phyloP scores from a whole-genome alignment of 441 rosid genomes.

The Eutrema salsugineum region DNA sequence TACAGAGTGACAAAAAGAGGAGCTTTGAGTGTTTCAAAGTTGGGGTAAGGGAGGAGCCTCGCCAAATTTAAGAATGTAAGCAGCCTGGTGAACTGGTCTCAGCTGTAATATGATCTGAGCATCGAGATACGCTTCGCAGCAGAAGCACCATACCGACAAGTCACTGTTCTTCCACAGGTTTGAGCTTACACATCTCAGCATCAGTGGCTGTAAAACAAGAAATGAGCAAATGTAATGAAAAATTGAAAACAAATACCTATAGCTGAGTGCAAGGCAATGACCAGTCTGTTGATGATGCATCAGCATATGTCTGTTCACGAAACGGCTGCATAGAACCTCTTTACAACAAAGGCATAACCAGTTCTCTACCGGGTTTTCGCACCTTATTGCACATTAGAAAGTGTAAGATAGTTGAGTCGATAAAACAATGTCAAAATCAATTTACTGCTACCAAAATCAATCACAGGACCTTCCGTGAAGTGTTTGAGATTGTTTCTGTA shows the following conservation, averaged over 20 bases:
- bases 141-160: constrained; percentile 85
- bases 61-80: constrained; percentile 80
- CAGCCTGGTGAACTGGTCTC: constrained; percentile 60
- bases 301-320: constrained; percentile 85
- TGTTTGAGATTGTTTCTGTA: not conserved
- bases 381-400: constrained; percentile 37
- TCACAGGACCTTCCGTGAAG: not conserved
- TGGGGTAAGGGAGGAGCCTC: constrained; percentile 61
- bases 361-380: constrained; percentile 72
- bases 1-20: not conserved
- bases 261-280: constrained; percentile 79
- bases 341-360: constrained; percentile 86
- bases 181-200: not conserved
- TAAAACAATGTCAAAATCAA: not conserved
- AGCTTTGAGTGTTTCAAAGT: constrained; percentile 16
- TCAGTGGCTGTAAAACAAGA: not conserved
- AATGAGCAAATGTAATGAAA: not conserved
- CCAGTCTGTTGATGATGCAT: constrained; percentile 56
- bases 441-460: not conserved
- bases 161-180: constrained; percentile 46
- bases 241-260: constrained; percentile 42
- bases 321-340: constrained; percentile 90
- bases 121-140: constrained; percentile 79
- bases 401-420: not conserved
- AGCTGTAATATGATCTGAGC: constrained; percentile 63